Evolutionary conservation across 1,284 basidiomycete species (phyloP).

Genomic region (Earliella scabrosa): DNA sequence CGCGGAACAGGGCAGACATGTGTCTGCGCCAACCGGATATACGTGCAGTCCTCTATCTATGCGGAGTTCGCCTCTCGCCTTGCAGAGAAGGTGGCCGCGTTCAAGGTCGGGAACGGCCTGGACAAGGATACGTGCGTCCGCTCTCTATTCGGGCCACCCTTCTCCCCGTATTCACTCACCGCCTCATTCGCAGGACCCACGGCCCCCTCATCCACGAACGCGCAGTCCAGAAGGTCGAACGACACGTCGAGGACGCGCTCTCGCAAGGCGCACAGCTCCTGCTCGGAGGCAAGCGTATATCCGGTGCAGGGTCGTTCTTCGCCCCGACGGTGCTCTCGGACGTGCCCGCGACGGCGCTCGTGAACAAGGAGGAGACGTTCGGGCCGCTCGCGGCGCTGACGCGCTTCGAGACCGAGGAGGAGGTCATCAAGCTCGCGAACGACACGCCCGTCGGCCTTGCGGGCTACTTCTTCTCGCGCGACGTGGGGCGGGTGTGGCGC

Average conservation of each 20-base stretch:
- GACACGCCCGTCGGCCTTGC: constrained; percentile 86
- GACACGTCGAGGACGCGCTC: constrained; percentile 89
- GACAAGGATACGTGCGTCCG: constrained; percentile 73
- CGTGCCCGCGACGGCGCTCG: constrained; percentile 68
- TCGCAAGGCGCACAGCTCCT: constrained; percentile 86
- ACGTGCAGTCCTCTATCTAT: constrained; percentile 84
- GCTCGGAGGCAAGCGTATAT: constrained; percentile 78
- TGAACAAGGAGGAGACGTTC: constrained; percentile 87
- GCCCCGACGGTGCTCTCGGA: constrained; percentile 90
- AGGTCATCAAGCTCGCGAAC: constrained; percentile 90
- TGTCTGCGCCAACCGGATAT: constrained; percentile 85
- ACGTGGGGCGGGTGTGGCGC: constrained; percentile 91
- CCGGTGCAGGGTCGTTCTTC: constrained; percentile 73
- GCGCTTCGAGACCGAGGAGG: constrained; percentile 92
- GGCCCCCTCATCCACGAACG: constrained; percentile 92
- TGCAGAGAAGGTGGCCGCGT: constrained; percentile 82
- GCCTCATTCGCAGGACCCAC: constrained; percentile 64
- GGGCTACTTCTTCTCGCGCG: constrained; percentile 92
- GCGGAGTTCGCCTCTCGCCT: constrained; percentile 87
- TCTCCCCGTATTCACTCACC: background rate
- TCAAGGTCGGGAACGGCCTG: constrained; percentile 92
- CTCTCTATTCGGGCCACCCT: too few species aligned
- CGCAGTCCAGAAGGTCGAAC: constrained; percentile 86
- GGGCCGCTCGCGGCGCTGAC: constrained; percentile 81
- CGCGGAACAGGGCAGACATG: constrained; percentile 92